Conservation (phyloP, 2,329 filamentous ascomycete species). For the Alternaria consortialis region DNA sequence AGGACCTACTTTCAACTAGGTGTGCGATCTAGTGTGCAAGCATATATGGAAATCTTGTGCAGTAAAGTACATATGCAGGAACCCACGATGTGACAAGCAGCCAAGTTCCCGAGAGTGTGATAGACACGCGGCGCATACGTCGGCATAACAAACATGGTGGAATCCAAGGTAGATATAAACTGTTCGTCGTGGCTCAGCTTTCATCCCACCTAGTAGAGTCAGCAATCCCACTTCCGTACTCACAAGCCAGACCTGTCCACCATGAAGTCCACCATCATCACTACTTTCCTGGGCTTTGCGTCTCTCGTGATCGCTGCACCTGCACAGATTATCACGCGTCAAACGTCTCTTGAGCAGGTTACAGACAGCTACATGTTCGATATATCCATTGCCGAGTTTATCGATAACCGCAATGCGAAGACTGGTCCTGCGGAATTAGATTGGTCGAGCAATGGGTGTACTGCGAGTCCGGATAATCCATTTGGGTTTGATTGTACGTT, state of each 20-base stretch:
- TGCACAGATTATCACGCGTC: neutral
- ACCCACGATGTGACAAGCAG: neutral
- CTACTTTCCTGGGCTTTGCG: neutral
- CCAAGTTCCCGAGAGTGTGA: neutral
- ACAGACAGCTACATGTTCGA: slow-evolving; percentile 61
- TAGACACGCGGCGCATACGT: neutral
- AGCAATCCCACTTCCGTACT: no score
- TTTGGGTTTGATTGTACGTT: slow-evolving; percentile 43
- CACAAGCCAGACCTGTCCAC: no score
- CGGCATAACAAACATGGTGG: neutral
- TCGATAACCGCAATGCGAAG: slow-evolving; percentile 50
- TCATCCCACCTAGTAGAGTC: no score
- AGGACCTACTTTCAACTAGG: neutral
- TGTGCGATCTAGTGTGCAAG: neutral
- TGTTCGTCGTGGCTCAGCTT: neutral
- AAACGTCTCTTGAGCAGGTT: neutral
- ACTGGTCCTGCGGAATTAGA: slow-evolving; percentile 50
- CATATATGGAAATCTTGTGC: neutral
- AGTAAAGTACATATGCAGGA: neutral
- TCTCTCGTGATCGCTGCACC: neutral
- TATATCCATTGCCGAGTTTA: slow-evolving; percentile 56
- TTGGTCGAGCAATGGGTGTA: slow-evolving; percentile 52
- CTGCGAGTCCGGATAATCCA: slow-evolving; percentile 43
- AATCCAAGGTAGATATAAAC: neutral
- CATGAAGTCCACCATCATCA: neutral